These are phyloP conservation scores for Diversispora epigaea DNA, from an alignment of 192 early-diverging fungal species.

Conservation along the genomic window DNA sequence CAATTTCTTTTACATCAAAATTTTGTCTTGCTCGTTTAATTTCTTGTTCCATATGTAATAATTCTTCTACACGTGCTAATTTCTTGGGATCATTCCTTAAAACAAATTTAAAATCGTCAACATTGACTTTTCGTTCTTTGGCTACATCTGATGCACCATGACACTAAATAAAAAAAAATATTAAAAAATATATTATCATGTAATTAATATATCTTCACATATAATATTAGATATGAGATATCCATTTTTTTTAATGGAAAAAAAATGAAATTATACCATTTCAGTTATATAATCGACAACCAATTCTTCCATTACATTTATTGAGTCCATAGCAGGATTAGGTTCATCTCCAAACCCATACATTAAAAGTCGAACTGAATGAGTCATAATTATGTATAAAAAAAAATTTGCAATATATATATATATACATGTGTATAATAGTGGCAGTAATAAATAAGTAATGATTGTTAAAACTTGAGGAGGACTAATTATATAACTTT, in stretches of 20 bases:
- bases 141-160: conserved; percentile 53
- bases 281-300: conserved; percentile 75
- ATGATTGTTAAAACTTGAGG: not conserved
- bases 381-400: not conserved
- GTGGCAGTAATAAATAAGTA: not conserved
- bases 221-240: not conserved
- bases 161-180: conserved; percentile 40
- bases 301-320: conserved; percentile 81
- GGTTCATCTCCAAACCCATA: conserved; percentile 85
- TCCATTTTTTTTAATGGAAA: not conserved
- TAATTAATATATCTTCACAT: not conserved
- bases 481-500: too few species aligned
- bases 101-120: conserved; percentile 74
- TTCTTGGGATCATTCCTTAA: conserved; percentile 80
- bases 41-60: conserved; percentile 76
- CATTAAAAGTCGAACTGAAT: conserved; percentile 70
- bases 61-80: conserved; percentile 77
- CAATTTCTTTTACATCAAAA: conserved; percentile 56
- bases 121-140: conserved; percentile 62
- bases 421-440: not conserved
- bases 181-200: conserved; percentile 1
- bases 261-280: conserved; percentile 56
- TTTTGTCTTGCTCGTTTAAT: conserved; percentile 64
- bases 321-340: conserved; percentile 71
- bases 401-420: not conserved